Base-by-base conservation (phyloP, 495 filamentous ascomycete species). In the Amphirosellinia nigrospora region DNA sequence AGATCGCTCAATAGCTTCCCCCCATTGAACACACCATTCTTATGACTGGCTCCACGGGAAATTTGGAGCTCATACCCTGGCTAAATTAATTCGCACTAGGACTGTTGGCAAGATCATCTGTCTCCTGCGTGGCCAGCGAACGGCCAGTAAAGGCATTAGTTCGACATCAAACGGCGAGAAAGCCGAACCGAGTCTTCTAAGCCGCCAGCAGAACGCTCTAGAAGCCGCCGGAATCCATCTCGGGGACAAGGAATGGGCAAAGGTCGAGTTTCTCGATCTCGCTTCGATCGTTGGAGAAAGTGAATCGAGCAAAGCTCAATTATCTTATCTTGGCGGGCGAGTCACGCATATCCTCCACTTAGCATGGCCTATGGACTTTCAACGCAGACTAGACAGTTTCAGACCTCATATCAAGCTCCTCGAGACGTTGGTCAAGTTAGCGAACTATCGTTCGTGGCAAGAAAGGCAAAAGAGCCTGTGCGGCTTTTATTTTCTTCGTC, bases 321-420 rank as follows among this genome's bases (percentile, higher is more conserved):
- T 64, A 10, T 43, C 30, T 8, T n/a, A 60, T 28, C 62, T 68
- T n/a, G 28, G 50, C 2, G 36, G 19, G 7, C 34, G 59, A 0
- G 73, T 79, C 38, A 82, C 82, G 0, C 75, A 83, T 53, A 78
- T 84, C 43, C 46, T 84, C 0, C 82, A 84, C 64, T 74, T 76
- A 36, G 82, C 81, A 16, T 83, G 81, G 80, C 79, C 80, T 0
- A 81, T 84, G 77, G 77, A 77, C 68, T 80, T 79, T 70, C 76
- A 74, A 19, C 71, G 74, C 3, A 73, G 32, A 0, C 34, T 83
- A 3, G 30, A 66, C 0, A 78, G 74, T 0, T 82, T 83, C 63
- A 68, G 76, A 19, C 48, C 76, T 2, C 79, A 82, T 28, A 74
- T 83, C 39, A 56, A 78, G 19, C 53, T 65, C 2, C 59, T 84